Base-by-base conservation (phyloP, 2,329 filamentous ascomycete species). In the Alternaria ventricosa region DNA sequence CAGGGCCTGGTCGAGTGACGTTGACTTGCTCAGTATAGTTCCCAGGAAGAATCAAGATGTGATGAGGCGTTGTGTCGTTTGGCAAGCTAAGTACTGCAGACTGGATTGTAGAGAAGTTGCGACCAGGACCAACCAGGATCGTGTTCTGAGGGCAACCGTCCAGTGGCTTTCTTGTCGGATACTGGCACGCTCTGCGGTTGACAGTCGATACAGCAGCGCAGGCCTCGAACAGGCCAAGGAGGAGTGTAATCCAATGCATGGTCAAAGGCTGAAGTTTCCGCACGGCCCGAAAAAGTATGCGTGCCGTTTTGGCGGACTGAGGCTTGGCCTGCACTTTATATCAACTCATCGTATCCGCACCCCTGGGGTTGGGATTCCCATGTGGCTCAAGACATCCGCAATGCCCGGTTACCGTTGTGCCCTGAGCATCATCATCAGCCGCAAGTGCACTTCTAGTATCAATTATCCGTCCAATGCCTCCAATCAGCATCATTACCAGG, bases 11-110 rank as follows among this genome's bases (percentile, higher is more conserved):
- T 1, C 89, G 87, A 5, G 89, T 91, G 63, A 91, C 82, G 67
- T 91, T 91, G 64, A 91, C 78, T 76, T 90, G 88, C 71, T 90
- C 89, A 1, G 81, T 86, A 70, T 91, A 91, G 63, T 82, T 84
- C 0, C 89, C 89, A 0, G 87, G 82, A 0, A 85, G 84, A 49
- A 91, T 85, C 12, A 91, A 83, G 67, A 91, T 90, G 18, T 84
- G 83, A 60, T 85, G 81, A 0, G 84, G 73, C 6, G 78, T 78
- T 15, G 80, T 82, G 69, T 86, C 78, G 53, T 82, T 75, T 1
- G 83, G 82, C 5, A 86, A 73, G 46, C 83, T 83, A 11, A 81
- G 71, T 33, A 87, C 80, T 20, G 85, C 85, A 3, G 80, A 80
- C 73, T 86, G 85, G 33, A 86, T 78, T 12, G 78, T 83, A 4